phyloP scores from a whole-genome alignment of 2,329 filamentous ascomycete genomes.

The Sarocladium brachiariae region DNA sequence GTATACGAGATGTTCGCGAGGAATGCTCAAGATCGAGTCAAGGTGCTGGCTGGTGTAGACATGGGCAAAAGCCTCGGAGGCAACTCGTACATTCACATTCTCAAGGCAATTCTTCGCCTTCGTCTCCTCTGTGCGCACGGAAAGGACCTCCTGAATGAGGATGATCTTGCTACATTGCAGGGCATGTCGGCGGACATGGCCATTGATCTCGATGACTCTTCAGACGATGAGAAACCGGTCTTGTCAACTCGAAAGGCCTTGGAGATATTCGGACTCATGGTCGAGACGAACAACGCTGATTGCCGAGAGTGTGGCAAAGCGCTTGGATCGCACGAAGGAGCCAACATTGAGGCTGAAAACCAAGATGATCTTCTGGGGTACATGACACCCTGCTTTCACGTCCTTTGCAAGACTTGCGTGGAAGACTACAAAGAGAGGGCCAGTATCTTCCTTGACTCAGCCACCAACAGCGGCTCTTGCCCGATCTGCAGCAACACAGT shows the following conservation, averaged over 20 bases:
- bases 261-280: slow-evolving; percentile 77
- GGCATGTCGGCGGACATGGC: slow-evolving; percentile 78
- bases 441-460: slow-evolving; percentile 27
- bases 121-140: slow-evolving; percentile 90
- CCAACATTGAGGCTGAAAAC: slow-evolving; percentile 51
- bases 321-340: slow-evolving; percentile 48
- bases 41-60: slow-evolving; percentile 56
- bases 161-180: slow-evolving; percentile 73
- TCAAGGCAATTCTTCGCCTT: slow-evolving; percentile 84
- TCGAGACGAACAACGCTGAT: slow-evolving; percentile 68
- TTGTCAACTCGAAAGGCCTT: slow-evolving; percentile 70
- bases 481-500: slow-evolving; percentile 61
- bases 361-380: slow-evolving; percentile 63
- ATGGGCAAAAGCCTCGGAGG: slow-evolving; percentile 65
- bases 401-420: slow-evolving; percentile 73
- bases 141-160: slow-evolving; percentile 78
- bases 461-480: slow-evolving; percentile 48
- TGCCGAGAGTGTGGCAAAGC: slow-evolving; percentile 66
- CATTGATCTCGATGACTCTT: slow-evolving; percentile 81
- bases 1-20: slow-evolving; percentile 81
- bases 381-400: slow-evolving; percentile 82
- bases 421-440: slow-evolving; percentile 49
- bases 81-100: slow-evolving; percentile 85
- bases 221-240: slow-evolving; percentile 49
- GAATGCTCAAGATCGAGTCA: slow-evolving; percentile 73